Evolutionary conservation across 2,329 filamentous ascomycete species (phyloP).

Genomic region (Diaporthe capsici): DNA sequence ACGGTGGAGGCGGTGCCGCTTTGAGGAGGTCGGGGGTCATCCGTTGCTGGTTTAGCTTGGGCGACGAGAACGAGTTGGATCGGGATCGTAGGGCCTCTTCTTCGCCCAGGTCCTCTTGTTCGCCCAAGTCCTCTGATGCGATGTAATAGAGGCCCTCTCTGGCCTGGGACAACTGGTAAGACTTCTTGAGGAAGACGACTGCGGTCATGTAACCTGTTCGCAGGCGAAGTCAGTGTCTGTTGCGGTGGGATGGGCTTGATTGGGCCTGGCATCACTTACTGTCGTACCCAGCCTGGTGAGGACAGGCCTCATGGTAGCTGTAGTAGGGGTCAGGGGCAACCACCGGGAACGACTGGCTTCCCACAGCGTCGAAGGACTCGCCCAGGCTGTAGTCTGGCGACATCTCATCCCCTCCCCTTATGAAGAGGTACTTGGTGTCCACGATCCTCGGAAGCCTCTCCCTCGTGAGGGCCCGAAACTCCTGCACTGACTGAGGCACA

Average conservation of each 20-base stretch:
- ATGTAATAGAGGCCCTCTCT: constrained; percentile 13
- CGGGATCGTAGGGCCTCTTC: too few relatives aligned
- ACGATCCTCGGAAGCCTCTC: constrained; percentile 61
- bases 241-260: too few relatives aligned
- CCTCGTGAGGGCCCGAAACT: constrained; percentile 66
- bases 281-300: constrained; percentile 74
- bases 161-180: constrained; percentile 38
- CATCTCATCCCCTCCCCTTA: constrained; percentile 84
- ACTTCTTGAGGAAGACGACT: constrained; percentile 54
- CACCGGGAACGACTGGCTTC: background rate
- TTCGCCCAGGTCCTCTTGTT: constrained; percentile 2
- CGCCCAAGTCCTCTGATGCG: constrained; percentile 2
- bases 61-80: background rate
- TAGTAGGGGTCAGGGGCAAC: background rate
- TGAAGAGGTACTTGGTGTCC: constrained; percentile 81
- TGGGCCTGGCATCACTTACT: constrained; percentile 53
- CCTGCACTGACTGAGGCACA: constrained; percentile 66
- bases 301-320: constrained; percentile 41
- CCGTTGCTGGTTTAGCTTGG: background rate
- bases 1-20: background rate
- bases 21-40: background rate
- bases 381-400: constrained; percentile 57
- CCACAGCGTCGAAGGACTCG: constrained; percentile 37
- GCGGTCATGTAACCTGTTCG: constrained; percentile 58
- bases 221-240: background rate